Base-by-base conservation (phyloP, 2,329 filamentous ascomycete species). In the Botrytis elliptica region DNA sequence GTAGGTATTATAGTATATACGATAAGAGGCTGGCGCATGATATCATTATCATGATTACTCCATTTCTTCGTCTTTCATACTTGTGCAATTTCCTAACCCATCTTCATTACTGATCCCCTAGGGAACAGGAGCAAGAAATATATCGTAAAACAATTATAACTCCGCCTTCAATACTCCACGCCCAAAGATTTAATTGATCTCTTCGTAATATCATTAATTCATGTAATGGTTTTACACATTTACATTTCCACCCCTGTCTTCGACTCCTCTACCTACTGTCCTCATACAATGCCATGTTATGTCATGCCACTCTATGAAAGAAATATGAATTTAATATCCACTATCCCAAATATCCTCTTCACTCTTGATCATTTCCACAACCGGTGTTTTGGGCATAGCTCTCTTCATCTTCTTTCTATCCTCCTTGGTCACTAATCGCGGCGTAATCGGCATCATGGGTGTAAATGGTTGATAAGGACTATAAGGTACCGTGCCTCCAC, bases 401-500 rank as follows among this genome's bases (percentile, higher is more conserved):
- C 86, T 89, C 85, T 85, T 89, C 86, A 89, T 90, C 80, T 87
- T 85, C 86, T 91, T 93, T 42, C 92, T 84, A 79, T 95, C 92
- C 75, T 89, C 88, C 81, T 86, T 89, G 38, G 90, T 93, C 25
- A 93, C 89, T 65, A 95, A 83, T 33, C 88, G 89, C n/a, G 93
- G 92, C 44, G 93, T 94, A 67, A 95, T 88, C 1, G 93, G 93
- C 69, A 94, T 87, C 66, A 93, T 85, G 1, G 92, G 92, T 10
- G 91, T 92, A 80, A 91, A 93, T 0, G 93, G 93, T 84, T 95
- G 93, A 78, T 95, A 95, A 0, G 93, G 92, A 72, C 88, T 90
- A 82, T 95, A 95, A 2, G 92, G 92, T 36, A 90, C 87, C 1
- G 89, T 86, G 36, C 85, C 86, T 7, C 88, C 89, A 1, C 87